phyloP scores from a whole-genome alignment of 176 grass and related monocot genomes.

The Neostapfia colusana region DNA sequence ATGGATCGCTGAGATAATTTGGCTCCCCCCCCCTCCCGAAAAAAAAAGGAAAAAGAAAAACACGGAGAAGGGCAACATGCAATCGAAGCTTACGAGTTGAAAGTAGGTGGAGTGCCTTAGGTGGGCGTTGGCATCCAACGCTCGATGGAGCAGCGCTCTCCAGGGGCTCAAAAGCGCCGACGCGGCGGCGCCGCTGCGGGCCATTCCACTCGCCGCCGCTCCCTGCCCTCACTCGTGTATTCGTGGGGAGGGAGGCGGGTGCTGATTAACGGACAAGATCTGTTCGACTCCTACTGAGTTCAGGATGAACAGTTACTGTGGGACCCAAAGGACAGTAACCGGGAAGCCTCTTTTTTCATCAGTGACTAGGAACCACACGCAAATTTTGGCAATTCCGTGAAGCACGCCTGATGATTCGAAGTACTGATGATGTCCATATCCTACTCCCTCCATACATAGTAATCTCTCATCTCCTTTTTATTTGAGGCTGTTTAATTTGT shows the following conservation, averaged over 20 bases:
- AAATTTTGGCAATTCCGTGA: too few species aligned
- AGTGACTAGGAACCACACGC: too few species aligned
- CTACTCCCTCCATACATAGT: too few species aligned
- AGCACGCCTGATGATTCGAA: too few species aligned
- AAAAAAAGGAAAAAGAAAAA: not conserved
- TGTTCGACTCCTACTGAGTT: not conserved
- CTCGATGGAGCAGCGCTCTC: slow-evolving; percentile 68
- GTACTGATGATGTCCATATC: too few species aligned
- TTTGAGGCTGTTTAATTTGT: too few species aligned
- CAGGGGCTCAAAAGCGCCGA: slow-evolving; percentile 52
- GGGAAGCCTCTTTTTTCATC: too few species aligned
- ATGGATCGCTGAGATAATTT: not conserved
- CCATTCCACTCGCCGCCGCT: slow-evolving; percentile 24
- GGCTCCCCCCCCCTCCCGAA: not conserved
- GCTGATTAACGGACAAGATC: slow-evolving; percentile 31
- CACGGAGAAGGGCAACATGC: not conserved
- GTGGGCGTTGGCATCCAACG: slow-evolving; percentile 73
- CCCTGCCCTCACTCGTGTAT: not conserved
- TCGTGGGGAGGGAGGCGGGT: not conserved
- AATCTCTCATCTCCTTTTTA: too few species aligned
- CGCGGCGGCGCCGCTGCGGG: slow-evolving; percentile 45
- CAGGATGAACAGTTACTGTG: too few species aligned
- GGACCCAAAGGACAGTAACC: not conserved
- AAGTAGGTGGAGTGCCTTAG: slow-evolving; percentile 81
- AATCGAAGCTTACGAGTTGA: slow-evolving; percentile 65